A percentile compares a stretch with the other conserved stretches of the same genome.
Conservation (phyloP, 176 grass and related monocot genomes). For the Oryza brachyantha region DNA sequence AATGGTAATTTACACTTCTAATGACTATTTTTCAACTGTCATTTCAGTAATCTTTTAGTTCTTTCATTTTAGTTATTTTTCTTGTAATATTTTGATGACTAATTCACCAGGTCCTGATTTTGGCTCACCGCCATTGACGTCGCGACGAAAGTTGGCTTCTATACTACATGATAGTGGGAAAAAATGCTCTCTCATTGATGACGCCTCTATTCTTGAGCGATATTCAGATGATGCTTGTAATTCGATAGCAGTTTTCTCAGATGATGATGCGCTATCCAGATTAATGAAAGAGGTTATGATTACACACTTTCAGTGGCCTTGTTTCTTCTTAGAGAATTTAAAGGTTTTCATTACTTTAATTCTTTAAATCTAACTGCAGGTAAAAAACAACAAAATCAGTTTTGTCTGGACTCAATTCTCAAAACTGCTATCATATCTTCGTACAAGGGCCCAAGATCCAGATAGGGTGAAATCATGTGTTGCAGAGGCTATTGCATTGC, state of each 20-base stretch:
- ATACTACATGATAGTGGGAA: slow-evolving; percentile 66
- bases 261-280: slow-evolving; percentile 80
- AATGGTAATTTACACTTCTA: slow-evolving; percentile 43
- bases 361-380: slow-evolving; percentile 47
- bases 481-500: slow-evolving; percentile 72
- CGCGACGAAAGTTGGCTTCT: slow-evolving; percentile 58
- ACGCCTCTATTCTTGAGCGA: slow-evolving; percentile 51
- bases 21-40: slow-evolving; percentile 1
- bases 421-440: slow-evolving; percentile 63
- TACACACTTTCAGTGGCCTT: background rate
- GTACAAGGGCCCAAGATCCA: slow-evolving; percentile 49
- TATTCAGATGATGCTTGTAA: slow-evolving; percentile 94
- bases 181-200: slow-evolving; percentile 80
- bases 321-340: background rate
- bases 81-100: slow-evolving; percentile 29
- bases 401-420: slow-evolving; percentile 94
- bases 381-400: slow-evolving; percentile 71
- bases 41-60: slow-evolving; percentile 9
- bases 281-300: slow-evolving; percentile 73
- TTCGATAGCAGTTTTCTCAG: slow-evolving; percentile 76
- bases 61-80: slow-evolving; percentile 1
- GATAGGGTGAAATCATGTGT: slow-evolving; percentile 63
- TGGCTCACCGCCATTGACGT: slow-evolving; percentile 59
- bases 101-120: slow-evolving; percentile 79
- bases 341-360: slow-evolving; percentile 15